Percentiles rank a stretch among this genome's conserved stretches.
These are phyloP conservation scores for Phytopythium boreale DNA, from an alignment of 352 stramenopile genomes.

Conservation along the genomic window DNA sequence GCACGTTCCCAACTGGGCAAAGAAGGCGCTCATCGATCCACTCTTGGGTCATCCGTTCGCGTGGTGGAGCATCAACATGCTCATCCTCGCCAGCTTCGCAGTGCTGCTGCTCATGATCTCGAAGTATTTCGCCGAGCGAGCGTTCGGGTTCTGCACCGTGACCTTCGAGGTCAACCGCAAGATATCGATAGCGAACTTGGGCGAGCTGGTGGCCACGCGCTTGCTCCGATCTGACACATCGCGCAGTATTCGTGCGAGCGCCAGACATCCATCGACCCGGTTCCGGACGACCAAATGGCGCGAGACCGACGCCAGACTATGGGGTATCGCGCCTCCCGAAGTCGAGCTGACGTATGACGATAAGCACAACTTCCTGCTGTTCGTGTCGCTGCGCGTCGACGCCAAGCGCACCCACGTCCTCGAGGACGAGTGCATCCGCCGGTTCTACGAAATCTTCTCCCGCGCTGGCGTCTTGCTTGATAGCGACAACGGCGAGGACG, in stretches of 20 bases:
- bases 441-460: constrained; percentile 47
- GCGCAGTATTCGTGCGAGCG: constrained; percentile 48
- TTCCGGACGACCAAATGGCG: constrained; percentile 89
- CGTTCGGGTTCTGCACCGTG: constrained; percentile 86
- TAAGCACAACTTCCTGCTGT: constrained; percentile 58
- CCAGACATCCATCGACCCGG: constrained; percentile 53
- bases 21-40: constrained; percentile 33
- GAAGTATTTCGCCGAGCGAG: constrained; percentile 39
- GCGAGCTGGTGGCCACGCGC: constrained; percentile 23
- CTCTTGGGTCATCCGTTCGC: constrained; percentile 52
- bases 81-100: constrained; percentile 67
- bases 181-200: constrained; percentile 33
- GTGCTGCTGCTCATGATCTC: constrained; percentile 49
- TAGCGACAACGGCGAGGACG: background rate
- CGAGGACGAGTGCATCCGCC: constrained; percentile 42
- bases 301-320: constrained; percentile 82
- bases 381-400: constrained; percentile 51
- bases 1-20: constrained; percentile 77
- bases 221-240: constrained; percentile 16
- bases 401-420: constrained; percentile 30
- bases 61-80: constrained; percentile 91
- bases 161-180: constrained; percentile 61
- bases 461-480: constrained; percentile 21
- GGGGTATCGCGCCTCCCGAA: constrained; percentile 74
- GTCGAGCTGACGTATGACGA: constrained; percentile 78